Evolutionary conservation across 441 rosid species (phyloP).

Genomic region (Omphalea diandra): DNA sequence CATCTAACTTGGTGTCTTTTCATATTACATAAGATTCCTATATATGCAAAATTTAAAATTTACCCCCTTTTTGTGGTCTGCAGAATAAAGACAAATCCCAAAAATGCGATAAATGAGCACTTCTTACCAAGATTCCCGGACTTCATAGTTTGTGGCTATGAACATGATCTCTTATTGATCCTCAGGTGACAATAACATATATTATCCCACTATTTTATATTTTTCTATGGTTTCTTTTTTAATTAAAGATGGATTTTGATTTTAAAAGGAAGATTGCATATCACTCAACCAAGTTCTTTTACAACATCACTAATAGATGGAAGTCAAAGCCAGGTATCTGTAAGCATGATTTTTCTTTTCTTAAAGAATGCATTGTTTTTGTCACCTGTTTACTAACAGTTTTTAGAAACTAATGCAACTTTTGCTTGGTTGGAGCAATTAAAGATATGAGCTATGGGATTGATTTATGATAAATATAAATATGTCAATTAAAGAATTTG

Average conservation of each 20-base stretch:
- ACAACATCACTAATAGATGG: conserved; percentile 98
- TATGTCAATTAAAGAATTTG: no score
- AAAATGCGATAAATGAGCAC: conserved; percentile 97
- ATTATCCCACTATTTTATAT: conserved; percentile 3
- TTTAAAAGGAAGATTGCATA: conserved; percentile 89
- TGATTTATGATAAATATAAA: no score
- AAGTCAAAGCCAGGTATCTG: conserved; percentile 92
- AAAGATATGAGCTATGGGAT: no score
- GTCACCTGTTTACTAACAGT: conserved; percentile 12
- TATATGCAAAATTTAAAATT: conserved; percentile 17
- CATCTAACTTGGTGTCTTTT: conserved; percentile 14
- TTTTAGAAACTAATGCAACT: no score
- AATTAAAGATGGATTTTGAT: conserved; percentile 37
- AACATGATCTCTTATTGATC: conserved; percentile 95
- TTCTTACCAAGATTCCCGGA: conserved; percentile 93
- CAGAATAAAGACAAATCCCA: conserved; percentile 96
- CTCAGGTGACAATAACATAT: conserved; percentile 58
- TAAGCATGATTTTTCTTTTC: conserved; percentile 11
- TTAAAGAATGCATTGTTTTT: conserved; percentile 4
- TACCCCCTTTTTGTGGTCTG: conserved; percentile 25
- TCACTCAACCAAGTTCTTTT: conserved; percentile 97
- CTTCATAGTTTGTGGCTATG: conserved; percentile 97
- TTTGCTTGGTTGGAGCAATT: no score
- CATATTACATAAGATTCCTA: neutral
- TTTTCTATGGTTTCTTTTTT: conserved; percentile 13